A percentile compares a stretch with the other conserved stretches of the same genome.
Conservation (phyloP, 208 protist species). For the Wallacemonas rigidus region DNA sequence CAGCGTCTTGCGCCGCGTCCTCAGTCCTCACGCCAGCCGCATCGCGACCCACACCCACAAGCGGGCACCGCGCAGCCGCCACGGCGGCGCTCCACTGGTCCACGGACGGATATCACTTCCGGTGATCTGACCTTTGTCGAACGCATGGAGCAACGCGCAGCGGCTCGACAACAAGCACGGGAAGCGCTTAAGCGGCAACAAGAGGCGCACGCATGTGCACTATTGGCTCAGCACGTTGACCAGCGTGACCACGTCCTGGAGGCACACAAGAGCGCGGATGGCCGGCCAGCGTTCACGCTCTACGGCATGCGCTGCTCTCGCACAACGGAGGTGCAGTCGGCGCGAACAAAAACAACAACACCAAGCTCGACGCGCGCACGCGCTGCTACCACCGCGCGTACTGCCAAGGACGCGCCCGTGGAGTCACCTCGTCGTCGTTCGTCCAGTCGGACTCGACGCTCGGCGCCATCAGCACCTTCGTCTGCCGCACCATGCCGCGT, state of each 20-base stretch:
- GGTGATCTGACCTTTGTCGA: conserved; percentile 21
- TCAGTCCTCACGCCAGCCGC: not conserved
- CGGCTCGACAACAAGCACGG: conserved; percentile 17
- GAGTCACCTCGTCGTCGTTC: not conserved
- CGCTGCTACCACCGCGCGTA: not conserved
- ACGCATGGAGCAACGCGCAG: conserved; percentile 33
- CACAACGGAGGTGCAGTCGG: not conserved
- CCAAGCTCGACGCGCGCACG: not conserved
- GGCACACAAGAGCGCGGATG: conserved; percentile 13
- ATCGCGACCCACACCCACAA: not conserved
- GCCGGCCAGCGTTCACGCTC: conserved; percentile 15
- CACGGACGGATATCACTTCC: not conserved
- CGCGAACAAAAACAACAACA: not conserved
- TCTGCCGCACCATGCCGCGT: not conserved
- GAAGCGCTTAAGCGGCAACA: conserved; percentile 7
- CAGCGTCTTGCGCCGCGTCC: not conserved
- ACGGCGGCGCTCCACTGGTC: not conserved
- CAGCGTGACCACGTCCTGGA: conserved; percentile 2
- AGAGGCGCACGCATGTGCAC: not conserved
- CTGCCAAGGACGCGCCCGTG: not conserved
- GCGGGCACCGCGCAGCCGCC: not conserved
- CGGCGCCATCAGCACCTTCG: not conserved
- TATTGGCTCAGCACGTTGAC: not conserved
- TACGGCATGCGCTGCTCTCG: conserved; percentile 6
- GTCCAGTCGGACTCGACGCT: not conserved